phyloP scores from a whole-genome alignment of 768 basidiomycete species.

The Tylopilus balloui region DNA sequence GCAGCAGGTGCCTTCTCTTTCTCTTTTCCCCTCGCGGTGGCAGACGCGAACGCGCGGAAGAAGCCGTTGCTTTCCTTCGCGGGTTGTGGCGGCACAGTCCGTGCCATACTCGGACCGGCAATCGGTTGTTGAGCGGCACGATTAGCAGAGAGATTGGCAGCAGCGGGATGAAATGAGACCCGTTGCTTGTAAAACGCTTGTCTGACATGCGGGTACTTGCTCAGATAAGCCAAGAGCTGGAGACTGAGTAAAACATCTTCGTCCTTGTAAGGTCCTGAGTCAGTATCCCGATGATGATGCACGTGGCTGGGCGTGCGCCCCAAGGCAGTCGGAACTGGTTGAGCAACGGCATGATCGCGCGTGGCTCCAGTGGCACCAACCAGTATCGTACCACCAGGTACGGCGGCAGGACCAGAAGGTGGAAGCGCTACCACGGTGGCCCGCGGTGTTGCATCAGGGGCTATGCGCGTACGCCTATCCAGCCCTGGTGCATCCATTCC shows the following conservation, averaged over 20 bases:
- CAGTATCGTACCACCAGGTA: constrained; percentile 15
- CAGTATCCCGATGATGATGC: constrained; percentile 38
- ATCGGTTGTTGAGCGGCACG: constrained; percentile 24
- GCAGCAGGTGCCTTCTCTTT: constrained; percentile 34
- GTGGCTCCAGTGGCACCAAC: constrained; percentile 7
- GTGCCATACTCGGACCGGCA: constrained; percentile 25
- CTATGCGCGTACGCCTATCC: constrained; percentile 35
- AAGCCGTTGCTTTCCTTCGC: constrained; percentile 38
- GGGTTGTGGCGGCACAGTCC: constrained; percentile 13
- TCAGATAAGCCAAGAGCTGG: constrained; percentile 92
- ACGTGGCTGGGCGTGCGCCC: constrained; percentile 30
- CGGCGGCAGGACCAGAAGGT: constrained; percentile 15
- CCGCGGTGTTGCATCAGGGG: constrained; percentile 60
- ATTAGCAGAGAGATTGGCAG: constrained; percentile 38
- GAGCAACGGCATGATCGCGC: constrained; percentile 18
- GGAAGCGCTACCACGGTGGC: constrained; percentile 58
- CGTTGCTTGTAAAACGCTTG: constrained; percentile 92
- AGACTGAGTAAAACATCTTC: constrained; percentile 89
- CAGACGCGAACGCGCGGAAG: constrained; percentile 43
- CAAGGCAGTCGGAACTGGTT: constrained; percentile 13
- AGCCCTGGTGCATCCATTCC: constrained; percentile 25
- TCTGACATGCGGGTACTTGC: constrained; percentile 96
- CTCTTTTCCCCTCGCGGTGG: constrained; percentile 45
- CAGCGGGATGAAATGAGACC: constrained; percentile 76
- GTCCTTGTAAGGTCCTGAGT: constrained; percentile 77